Evolutionary conservation across 306 rosid species (phyloP), one percentile per base, ranked within the genome.

Genomic region (Rosa lucieae): DNA sequence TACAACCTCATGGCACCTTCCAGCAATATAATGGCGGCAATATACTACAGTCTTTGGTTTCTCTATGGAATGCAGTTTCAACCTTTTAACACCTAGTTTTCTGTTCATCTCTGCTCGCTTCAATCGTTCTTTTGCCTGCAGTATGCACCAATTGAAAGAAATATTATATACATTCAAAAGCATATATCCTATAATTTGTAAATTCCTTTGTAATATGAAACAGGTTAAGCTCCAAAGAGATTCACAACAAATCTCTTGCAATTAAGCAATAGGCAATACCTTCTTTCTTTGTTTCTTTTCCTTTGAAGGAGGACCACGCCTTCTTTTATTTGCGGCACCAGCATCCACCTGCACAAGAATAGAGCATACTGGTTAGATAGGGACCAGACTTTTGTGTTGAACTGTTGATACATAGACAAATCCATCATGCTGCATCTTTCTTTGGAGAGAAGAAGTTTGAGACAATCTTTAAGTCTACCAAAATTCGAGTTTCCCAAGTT

Each of bases 1-100:
- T 70, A 78, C 87, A 77, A 92, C 99, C 97, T 91, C 90, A 1
- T 85, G 58, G 85, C 99, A 92, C 82, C 90, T 87, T 82, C 99
- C 99, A 35, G 35, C 32, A 10, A 85, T 42, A 86, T 84, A 92
- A 84, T 95, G 97, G 79, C 90, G 98, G 82, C 99, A 95, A 78
- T 81, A 63, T 29, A 69, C 1, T 32, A 83, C 71, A 67, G 87
- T 11, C 84, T 91, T 94, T 0, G 89, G 88, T 82, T 84, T 89
- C 47, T 78, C 86, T 47, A 86, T 85, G 26, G 80, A 85, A 72
- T 32, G 86, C 79, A 89, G 76, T 74, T 88, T 91, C 89, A 87
- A 66, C 87, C 90, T 92, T 83, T 84, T 92, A 70, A 89, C 92
- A 77, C 99, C 97, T 76, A 73, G 90, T 81, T 89, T 61, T 83